Evolutionary conservation across 306 rosid species (phyloP).

Genomic region (Delonix regia): DNA sequence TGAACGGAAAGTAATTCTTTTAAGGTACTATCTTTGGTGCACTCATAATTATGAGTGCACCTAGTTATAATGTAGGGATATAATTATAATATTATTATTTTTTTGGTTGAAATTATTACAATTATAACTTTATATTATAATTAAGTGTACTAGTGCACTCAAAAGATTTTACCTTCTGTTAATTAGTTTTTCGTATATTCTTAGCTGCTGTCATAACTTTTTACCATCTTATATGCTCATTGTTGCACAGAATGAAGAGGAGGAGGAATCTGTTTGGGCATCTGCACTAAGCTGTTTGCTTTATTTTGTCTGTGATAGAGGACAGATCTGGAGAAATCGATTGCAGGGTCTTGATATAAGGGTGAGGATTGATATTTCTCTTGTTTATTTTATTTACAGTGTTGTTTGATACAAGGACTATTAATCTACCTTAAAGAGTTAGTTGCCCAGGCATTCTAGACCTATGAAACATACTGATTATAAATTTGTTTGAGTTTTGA

Average conservation of each 20-base stretch:
- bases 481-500: background rate
- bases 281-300: conserved; percentile 98
- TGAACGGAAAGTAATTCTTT: background rate
- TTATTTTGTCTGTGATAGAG: conserved; percentile 96
- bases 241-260: conserved; percentile 76
- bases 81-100: no score
- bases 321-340: conserved; percentile 81
- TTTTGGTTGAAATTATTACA: no score
- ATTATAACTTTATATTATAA: no score
- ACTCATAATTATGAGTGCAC: no score
- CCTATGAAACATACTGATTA: background rate
- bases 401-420: background rate
- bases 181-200: conserved; percentile 27
- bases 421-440: background rate
- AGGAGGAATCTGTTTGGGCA: conserved; percentile 97
- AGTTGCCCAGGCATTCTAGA: background rate
- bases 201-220: conserved; percentile 20
- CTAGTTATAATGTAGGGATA: no score
- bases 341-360: conserved; percentile 93
- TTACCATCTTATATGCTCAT: conserved; percentile 19
- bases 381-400: conserved; percentile 8
- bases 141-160: no score
- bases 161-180: no score
- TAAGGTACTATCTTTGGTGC: no score
- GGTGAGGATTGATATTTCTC: conserved; percentile 58